These are phyloP conservation scores for Irpex rosettiformis DNA, from an alignment of 1,284 basidiomycete species.

Conservation along the genomic window DNA sequence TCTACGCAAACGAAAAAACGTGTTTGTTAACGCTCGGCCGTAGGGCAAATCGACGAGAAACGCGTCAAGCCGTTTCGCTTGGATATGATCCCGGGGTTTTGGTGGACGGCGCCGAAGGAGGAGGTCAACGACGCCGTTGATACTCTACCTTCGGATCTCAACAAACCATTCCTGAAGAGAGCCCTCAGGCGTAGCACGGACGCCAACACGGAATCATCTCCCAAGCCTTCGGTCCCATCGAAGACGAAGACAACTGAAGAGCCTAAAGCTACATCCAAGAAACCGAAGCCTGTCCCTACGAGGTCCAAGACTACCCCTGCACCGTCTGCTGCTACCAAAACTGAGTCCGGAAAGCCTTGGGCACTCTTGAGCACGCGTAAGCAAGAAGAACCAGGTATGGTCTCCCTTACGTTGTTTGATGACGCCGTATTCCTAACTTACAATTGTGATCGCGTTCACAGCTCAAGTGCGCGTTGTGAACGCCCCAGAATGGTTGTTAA, in stretches of 20 bases:
- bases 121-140: neutral
- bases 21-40: neutral
- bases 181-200: neutral
- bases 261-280: neutral
- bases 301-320: neutral
- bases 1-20: neutral
- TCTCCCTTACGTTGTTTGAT: slow-evolving; percentile 30
- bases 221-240: neutral
- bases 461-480: slow-evolving; percentile 42
- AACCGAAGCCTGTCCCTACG: neutral
- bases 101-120: neutral
- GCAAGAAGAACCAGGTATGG: neutral
- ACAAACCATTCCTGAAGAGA: neutral
- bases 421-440: neutral
- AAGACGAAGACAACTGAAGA: neutral
- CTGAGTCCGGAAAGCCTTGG: neutral
- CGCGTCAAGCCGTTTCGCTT: neutral
- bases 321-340: neutral
- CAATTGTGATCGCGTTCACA: slow-evolving; percentile 7
- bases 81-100: neutral
- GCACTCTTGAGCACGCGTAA: neutral
- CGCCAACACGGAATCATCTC: neutral
- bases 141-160: neutral
- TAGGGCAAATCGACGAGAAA: slow-evolving; percentile 56
- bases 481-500: slow-evolving; percentile 68